Percentiles rank a stretch among this genome's conserved stretches.
Conservation (phyloP, 2,329 filamentous ascomycete species). For the Microsporum canis region DNA sequence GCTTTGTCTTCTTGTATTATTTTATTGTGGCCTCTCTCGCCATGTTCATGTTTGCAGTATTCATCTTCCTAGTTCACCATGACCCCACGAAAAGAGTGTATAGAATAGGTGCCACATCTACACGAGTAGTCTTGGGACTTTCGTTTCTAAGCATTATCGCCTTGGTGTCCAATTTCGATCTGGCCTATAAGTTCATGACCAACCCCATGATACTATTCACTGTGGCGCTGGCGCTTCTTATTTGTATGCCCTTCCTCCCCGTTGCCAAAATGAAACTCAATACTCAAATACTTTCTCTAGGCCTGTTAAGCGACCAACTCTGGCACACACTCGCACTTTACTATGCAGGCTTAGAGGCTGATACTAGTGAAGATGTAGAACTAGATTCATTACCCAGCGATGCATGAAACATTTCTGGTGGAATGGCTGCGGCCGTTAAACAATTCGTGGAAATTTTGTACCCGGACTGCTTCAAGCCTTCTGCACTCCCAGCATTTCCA, state of each 20-base stretch:
- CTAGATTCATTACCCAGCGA: neutral
- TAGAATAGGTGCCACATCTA: slow-evolving; percentile 19
- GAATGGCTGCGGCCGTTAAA: neutral
- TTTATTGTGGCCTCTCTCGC: slow-evolving; percentile 27
- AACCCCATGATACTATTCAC: slow-evolving; percentile 30
- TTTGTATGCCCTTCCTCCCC: slow-evolving; percentile 14
- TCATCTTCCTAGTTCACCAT: slow-evolving; percentile 21
- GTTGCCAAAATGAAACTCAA: neutral
- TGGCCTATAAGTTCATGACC: slow-evolving; percentile 31
- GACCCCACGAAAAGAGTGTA: slow-evolving; percentile 19
- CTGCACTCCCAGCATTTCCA: too few species aligned
- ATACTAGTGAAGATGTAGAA: neutral
- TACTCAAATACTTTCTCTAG: neutral
- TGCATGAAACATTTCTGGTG: neutral
- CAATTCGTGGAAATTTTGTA: neutral
- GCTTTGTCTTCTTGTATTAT: slow-evolving; percentile 33
- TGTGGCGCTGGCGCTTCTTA: slow-evolving; percentile 23
- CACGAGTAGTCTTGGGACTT: slow-evolving; percentile 23
- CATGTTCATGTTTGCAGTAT: slow-evolving; percentile 28
- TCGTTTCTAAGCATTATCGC: slow-evolving; percentile 22
- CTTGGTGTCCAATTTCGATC: slow-evolving; percentile 24
- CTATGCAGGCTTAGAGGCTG: neutral
- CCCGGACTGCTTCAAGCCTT: neutral
- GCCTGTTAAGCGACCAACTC: slow-evolving; percentile 2
- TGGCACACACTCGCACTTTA: neutral